Evolutionary conservation across 352 stramenopile species (phyloP).

Genomic region (Globisporangium camurandrum): DNA sequence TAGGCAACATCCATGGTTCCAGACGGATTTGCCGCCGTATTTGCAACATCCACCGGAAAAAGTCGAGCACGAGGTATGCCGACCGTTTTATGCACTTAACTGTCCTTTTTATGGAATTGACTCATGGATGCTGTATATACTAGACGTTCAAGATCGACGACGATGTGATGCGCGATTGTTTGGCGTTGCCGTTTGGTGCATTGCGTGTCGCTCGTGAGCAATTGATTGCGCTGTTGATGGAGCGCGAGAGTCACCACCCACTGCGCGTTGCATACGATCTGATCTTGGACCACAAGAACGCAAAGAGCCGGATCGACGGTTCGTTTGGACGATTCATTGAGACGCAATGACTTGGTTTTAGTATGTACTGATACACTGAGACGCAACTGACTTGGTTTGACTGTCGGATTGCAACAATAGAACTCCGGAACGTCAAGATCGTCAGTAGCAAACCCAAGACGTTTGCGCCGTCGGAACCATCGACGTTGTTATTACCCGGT

Average conservation of each 20-base stretch:
- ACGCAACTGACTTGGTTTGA: neutral
- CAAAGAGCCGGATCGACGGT: constrained; percentile 89
- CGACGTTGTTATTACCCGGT: constrained; percentile 59
- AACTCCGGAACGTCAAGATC: constrained; percentile 63
- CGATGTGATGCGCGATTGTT: constrained; percentile 52
- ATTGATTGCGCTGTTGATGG: constrained; percentile 42
- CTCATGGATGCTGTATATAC: constrained; percentile 1
- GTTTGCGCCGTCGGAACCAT: constrained; percentile 58
- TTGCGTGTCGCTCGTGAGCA: constrained; percentile 46
- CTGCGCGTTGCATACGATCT: constrained; percentile 96
- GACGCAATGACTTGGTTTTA: neutral
- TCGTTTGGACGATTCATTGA: neutral
- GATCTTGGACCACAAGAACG: constrained; percentile 97
- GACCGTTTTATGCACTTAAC: no score
- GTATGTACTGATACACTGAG: neutral
- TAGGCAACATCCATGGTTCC: constrained; percentile 96
- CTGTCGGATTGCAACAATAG: constrained; percentile 11
- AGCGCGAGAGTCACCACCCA: constrained; percentile 53
- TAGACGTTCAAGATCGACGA: constrained; percentile 82
- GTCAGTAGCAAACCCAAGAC: constrained; percentile 73
- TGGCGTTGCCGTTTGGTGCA: constrained; percentile 45
- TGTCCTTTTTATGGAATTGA: no score
- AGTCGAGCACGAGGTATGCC: constrained; percentile 92
- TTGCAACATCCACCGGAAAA: constrained; percentile 93
- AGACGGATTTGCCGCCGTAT: constrained; percentile 97